Evolutionary conservation across 139 green algal species (phyloP).

Genomic region (Micromonas commoda): DNA sequence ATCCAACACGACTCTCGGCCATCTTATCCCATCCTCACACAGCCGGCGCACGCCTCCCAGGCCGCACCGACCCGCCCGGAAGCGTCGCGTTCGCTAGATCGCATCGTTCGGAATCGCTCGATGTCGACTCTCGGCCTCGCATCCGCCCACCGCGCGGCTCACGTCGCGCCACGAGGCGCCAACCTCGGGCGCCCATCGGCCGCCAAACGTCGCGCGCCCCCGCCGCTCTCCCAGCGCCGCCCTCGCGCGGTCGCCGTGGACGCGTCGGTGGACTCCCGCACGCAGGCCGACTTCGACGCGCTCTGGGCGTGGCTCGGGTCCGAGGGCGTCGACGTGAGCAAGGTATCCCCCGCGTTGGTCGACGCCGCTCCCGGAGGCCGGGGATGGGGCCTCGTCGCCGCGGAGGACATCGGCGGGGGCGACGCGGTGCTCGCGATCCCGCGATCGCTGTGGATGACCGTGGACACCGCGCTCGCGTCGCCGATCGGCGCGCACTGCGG

Average conservation of each 20-base stretch:
- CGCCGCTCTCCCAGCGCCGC: neutral
- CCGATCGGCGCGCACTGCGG: neutral
- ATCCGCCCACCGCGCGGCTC: no score
- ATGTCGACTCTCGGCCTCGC: no score
- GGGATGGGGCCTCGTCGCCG: neutral
- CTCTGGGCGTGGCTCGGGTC: neutral
- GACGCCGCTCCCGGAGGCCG: neutral
- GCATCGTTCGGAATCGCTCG: no score
- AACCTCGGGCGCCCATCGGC: no score
- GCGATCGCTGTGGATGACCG: neutral
- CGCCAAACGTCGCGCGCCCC: neutral
- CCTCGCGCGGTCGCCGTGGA: neutral
- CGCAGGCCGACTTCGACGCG: neutral
- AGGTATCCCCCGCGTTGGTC: neutral
- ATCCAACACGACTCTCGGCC: no score
- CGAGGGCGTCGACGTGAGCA: neutral
- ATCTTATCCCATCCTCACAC: no score
- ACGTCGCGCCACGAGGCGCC: no score
- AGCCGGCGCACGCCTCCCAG: no score
- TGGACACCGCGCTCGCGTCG: neutral
- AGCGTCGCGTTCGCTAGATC: no score
- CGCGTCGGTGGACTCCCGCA: neutral
- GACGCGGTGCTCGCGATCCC: neutral
- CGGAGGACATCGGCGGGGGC: neutral
- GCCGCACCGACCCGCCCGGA: no score